Evolutionary conservation across 805 yeast species (phyloP).

Genomic region (Wickerhamiella cacticola): DNA sequence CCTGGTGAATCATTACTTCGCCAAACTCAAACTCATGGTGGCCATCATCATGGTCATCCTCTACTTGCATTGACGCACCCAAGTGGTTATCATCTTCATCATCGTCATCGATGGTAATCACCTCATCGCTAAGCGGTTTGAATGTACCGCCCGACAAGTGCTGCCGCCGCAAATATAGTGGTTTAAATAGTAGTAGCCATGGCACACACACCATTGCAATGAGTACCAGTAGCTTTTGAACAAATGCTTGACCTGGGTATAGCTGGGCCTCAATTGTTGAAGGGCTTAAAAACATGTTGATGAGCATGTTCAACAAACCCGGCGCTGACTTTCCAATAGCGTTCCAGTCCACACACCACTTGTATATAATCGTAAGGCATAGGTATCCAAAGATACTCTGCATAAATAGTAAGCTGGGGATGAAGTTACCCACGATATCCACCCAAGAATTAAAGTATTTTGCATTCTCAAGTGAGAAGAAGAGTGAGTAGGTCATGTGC

Average conservation of each 20-base stretch:
- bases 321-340: constrained; percentile 73
- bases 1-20: constrained; percentile 92
- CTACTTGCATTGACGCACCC: constrained; percentile 23
- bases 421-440: constrained; percentile 82
- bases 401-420: constrained; percentile 91
- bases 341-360: constrained; percentile 92
- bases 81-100: constrained; percentile 25
- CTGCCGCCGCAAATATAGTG: constrained; percentile 44
- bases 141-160: constrained; percentile 6
- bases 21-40: constrained; percentile 55
- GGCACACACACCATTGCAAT: constrained; percentile 85
- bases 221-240: constrained; percentile 60
- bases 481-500: constrained; percentile 85
- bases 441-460: constrained; percentile 53
- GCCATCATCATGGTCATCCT: constrained; percentile 25
- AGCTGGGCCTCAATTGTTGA: constrained; percentile 72
- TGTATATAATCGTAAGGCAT: constrained; percentile 72
- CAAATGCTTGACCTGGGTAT: constrained; percentile 63
- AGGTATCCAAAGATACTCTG: constrained; percentile 92
- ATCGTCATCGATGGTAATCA: constrained; percentile 26
- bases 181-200: constrained; percentile 78
- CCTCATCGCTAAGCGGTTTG: neutral
- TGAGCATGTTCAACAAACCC: constrained; percentile 85
- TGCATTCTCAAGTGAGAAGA: constrained; percentile 74
- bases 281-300: constrained; percentile 90